These are phyloP conservation scores for Chlamydomonas incerta DNA, from an alignment of 139 green algal genomes.

Conservation along the genomic window DNA sequence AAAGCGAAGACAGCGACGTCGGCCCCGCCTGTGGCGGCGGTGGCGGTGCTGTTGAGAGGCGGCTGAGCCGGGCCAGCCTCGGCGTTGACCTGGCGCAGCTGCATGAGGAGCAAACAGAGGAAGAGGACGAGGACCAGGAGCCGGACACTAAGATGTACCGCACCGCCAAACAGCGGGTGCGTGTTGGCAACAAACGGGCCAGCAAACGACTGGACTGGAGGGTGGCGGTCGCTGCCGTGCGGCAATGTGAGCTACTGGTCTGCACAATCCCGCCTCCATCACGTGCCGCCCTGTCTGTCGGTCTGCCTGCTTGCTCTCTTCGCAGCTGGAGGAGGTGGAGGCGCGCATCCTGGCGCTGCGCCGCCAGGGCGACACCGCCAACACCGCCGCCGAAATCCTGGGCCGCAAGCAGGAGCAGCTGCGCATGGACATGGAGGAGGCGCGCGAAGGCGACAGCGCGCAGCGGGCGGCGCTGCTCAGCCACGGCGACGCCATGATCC, in stretches of 20 bases:
- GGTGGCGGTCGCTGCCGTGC: too few relatives aligned
- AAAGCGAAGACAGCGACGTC: not conserved
- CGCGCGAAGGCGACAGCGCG: not conserved
- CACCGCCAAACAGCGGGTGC: constrained; percentile 21
- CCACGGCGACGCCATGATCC: constrained; percentile 29
- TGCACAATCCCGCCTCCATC: too few relatives aligned
- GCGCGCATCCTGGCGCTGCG: not conserved
- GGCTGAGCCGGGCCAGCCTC: not conserved
- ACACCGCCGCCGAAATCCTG: constrained; percentile 9
- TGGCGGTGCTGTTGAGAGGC: not conserved
- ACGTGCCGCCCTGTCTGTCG: not conserved
- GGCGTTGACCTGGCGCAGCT: not conserved
- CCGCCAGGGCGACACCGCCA: constrained; percentile 19
- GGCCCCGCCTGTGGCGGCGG: not conserved
- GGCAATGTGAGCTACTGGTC: too few relatives aligned
- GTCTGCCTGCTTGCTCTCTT: not conserved
- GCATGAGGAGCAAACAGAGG: not conserved
- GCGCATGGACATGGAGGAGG: not conserved
- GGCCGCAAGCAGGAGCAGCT: constrained; percentile 26
- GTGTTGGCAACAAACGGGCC: too few relatives aligned
- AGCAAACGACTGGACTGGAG: too few relatives aligned
- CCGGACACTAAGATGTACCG: constrained; percentile 42
- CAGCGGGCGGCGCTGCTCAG: not conserved
- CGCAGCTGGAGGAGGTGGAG: constrained; percentile 16
- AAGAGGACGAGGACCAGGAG: not conserved